These are phyloP conservation scores for Annulohypoxylon truncatum DNA, from an alignment of 2,329 filamentous ascomycete species.

Conservation along the genomic window DNA sequence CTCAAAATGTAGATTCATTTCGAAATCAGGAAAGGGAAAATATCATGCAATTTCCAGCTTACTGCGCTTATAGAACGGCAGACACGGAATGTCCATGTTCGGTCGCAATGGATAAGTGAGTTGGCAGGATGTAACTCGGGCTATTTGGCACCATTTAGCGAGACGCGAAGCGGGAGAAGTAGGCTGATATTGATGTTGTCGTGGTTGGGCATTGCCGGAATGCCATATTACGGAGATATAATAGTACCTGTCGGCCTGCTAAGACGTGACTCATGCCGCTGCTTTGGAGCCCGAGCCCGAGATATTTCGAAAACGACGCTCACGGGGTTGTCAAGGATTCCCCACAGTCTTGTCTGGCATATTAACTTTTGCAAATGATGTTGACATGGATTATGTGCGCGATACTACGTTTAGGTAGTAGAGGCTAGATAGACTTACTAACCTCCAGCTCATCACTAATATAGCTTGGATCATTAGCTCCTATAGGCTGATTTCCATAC, in stretches of 20 bases:
- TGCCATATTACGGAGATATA: constrained; percentile 22
- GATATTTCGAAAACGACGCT: neutral
- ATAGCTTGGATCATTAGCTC: constrained; percentile 23
- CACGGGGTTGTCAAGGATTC: constrained; percentile 20
- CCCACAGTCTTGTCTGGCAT: constrained; percentile 24
- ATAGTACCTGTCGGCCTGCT: constrained; percentile 5
- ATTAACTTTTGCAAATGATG: constrained; percentile 26
- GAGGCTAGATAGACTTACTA: constrained; percentile 24
- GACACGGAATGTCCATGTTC: constrained; percentile 21
- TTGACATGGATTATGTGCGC: constrained; percentile 7
- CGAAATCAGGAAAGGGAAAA: constrained; percentile 2
- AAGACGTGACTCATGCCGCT: constrained; percentile 24
- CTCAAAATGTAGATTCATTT: neutral
- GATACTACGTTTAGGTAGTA: constrained; percentile 20
- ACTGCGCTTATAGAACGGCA: constrained; percentile 20
- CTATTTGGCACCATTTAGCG: constrained; percentile 17
- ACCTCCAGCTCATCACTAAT: constrained; percentile 15
- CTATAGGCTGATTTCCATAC: constrained; percentile 33
- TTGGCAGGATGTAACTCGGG: constrained; percentile 34
- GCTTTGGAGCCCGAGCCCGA: constrained; percentile 8
- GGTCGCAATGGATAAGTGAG: constrained; percentile 21
- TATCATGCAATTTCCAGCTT: constrained; percentile 6
- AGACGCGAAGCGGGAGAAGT: constrained; percentile 1
- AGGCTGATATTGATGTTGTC: constrained; percentile 21
- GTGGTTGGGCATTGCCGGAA: constrained; percentile 9